Base-by-base conservation (phyloP, 352 stramenopile genomes). In the Phytophthora fragariae region DNA sequence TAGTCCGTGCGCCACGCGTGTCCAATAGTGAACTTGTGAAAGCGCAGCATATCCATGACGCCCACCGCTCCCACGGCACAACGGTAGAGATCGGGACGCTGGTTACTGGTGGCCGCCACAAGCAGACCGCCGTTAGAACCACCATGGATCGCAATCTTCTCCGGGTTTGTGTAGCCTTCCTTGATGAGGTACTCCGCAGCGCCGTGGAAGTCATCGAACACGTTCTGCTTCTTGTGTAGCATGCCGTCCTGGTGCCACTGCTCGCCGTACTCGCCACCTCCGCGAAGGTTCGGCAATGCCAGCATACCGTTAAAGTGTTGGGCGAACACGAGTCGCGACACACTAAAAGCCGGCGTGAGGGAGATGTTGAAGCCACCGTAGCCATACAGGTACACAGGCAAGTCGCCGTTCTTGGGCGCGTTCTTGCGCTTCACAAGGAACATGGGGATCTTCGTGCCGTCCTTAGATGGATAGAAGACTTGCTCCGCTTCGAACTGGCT, bases 331-430 rank as follows among this genome's bases (percentile, higher is more conserved):
- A 97, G 87, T 12, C 88, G 85, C 10, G 92, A 89, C 2, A 96
- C 84, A 58, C 89, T 91, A 75, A 99, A 99, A 6, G 83, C 77
- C 9, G 97, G 97, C 27, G 86, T 94, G 9, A 99, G 81, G 50
- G 87, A 96, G 62, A 99, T 97, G 77, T 99, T 98, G 80, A 99
- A 99, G 31, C 97, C 97, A 27, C 96, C 96, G 72, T 98, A 99
- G 61, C 91, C 96, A 76, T 98, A 98, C 14, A 98, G 57, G 53
- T 98, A 92, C 56, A 95, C 97, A 5, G 95, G 97, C 62, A 92
- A 89, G 21, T 94, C 77, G 14, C 93, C 92, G 72, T 98, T 89
- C 60, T 93, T 70, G 10, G 70, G 75, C 5, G 84, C 72, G 50
- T 84, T 84, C 77, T 97, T 95, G 61, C 91, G 89, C 65, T 92